Evolutionary conservation across 2,329 filamentous ascomycete species (phyloP).

Genomic region (Fusarium tricinctum): DNA sequence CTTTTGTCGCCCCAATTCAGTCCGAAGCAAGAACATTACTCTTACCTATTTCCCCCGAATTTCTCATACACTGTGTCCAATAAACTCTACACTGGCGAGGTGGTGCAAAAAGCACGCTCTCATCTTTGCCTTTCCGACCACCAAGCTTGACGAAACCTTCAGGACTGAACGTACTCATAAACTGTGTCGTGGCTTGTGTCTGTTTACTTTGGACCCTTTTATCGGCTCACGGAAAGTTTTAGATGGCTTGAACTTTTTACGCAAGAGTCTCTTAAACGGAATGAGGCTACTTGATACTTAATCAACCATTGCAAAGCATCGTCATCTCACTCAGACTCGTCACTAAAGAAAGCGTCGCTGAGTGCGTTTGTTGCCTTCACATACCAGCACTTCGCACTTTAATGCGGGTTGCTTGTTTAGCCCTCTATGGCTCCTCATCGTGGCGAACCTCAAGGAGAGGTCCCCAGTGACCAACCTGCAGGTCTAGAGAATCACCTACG

Average conservation of each 20-base stretch:
- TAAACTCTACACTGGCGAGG: not conserved
- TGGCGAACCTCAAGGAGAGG: constrained; percentile 11
- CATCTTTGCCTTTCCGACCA: constrained; percentile 18
- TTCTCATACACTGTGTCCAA: not conserved
- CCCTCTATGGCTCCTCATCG: constrained; percentile 26
- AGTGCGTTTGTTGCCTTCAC: not conserved
- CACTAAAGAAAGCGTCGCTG: not conserved
- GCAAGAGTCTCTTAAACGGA: not conserved
- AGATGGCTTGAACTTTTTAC: not conserved
- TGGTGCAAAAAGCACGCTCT: constrained; percentile 16
- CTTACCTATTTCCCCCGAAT: not conserved
- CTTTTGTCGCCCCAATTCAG: constrained; percentile 15
- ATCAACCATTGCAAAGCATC: constrained; percentile 19
- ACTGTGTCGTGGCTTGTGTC: constrained; percentile 3
- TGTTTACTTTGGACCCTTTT: not conserved
- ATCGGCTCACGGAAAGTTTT: not conserved
- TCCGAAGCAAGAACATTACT: constrained; percentile 14
- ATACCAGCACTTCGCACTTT: not conserved
- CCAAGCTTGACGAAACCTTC: constrained; percentile 27
- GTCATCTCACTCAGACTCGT: not conserved
- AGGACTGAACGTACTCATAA: constrained; percentile 12
- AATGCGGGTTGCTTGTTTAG: not conserved
- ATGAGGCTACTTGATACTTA: constrained; percentile 21
- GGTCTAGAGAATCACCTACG: constrained; percentile 70
- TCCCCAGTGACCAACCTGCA: constrained; percentile 13